Evolutionary conservation across 2,329 filamentous ascomycete genomes (phyloP), one percentile per base, ranked within the genome.

Genomic region (Chaetomium sp.): DNA sequence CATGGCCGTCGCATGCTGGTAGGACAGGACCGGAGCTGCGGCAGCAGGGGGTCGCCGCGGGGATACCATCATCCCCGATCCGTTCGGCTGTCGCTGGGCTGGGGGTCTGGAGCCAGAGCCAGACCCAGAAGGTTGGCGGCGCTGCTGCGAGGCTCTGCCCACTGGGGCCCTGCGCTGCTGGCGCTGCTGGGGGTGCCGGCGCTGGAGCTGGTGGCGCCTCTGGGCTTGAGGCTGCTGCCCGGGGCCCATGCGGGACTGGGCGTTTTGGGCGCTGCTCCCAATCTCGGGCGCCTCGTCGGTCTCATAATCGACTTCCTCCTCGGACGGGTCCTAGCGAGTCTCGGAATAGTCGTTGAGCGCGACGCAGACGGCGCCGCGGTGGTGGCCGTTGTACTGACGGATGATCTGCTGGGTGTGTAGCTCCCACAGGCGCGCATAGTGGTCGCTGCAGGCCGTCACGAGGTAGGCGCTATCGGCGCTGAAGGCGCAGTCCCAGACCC

Each of bases 401-500:
- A 97, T 97, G 69, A 97, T 93, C 72, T 89, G 89, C 77, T 96
- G 92, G 70, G 89, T 93, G 68, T 85, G 82, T 68, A 97, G 81
- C 80, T 97, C 93, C 93, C 93, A 97, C 63, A 97, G 80, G 21
- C 93, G 85, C 2, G 93, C 93, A 75, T 96, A 97, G 76, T 97
- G 93, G 75, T 97, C 93, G 50, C 90, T 94, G 75, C 92, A 97
- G 5, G 93, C 93, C 0, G 93, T 97, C 13, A 97, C 93, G 7
- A 97, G 82, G 74, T 97, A 97, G 0, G 93, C 93, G 38, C 90
- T 93, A 75, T 97, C 93, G 29, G 93, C 93, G 67, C 90, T 94
- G 78, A 97, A 97, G 0, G 93, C 93, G 73, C 93, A 97, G 76
- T 97, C 93, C 93, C 93, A 97, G 0, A 97, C 93, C 93, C 93